Base-by-base conservation (phyloP, 2,329 filamentous ascomycete species). In the Colletotrichum siamense region DNA sequence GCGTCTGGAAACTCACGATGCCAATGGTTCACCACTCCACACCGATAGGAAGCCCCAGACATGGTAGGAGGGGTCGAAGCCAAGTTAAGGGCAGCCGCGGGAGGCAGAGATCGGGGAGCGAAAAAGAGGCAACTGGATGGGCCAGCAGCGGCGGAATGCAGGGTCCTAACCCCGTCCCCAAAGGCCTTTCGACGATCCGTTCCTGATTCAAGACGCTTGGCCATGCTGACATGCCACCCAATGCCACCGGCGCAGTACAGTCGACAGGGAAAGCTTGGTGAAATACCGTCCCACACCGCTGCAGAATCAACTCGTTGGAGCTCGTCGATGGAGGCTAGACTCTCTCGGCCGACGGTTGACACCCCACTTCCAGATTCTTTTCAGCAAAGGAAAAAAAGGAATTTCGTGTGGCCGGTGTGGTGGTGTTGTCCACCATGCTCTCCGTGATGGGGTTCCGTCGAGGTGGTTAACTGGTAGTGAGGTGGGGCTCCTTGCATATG, bases 381-480 rank as follows among this genome's bases (percentile, higher is more conserved):
- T 52, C 70, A 55, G 39, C 59, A 65, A 65, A 71, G 55, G 24
- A 68, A 44, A 59, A 72, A 39, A 64, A 64, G 52, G 55, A 73
- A 59, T 68, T 74, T 73, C 69, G 36, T 73, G 34, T 76, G 69
- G 63, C 63, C 44, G 26, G 39, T 59, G n/a, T 30, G 44, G 36
- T 65, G 71, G 39, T 65, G 44, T 59, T 30, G 63, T 73, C 32
- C 49, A 64, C 32, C 62, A 63, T 28, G 28, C 55, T 67, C 55
- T 67, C 73, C 57, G 64, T 69, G 26, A 69, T 39, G 44, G 63
- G 59, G 64, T 52, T 73, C 73, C 73, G 61, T 64, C 24, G 39
- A 76, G n/a, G 64, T 76, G 73, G 73, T 76, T 39, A 65, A 69
- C 49, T 73, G 55, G 66, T 65, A 26, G 71, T 74, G 75, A 66